Evolutionary conservation across 2,329 filamentous ascomycete species (phyloP), one percentile per base, ranked within the genome.

Genomic region (Penicillium brasilianum): DNA sequence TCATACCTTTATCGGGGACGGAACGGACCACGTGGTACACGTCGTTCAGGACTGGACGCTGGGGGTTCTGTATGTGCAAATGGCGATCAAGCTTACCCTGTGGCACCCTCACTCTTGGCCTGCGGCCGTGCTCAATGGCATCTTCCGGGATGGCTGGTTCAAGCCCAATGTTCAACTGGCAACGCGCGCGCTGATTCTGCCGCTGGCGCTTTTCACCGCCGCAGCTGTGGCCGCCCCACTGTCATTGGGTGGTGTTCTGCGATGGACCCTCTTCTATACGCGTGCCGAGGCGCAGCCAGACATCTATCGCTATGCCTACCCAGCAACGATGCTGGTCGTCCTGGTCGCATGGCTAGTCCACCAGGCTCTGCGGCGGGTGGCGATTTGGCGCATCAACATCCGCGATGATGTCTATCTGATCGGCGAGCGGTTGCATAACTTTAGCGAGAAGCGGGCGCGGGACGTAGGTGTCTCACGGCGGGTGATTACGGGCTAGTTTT

Each of bases 341-440:
- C 73, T 89, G n/a, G 72, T 85, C 9, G 78, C 79, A 28, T 77
- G 82, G 58, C 72, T 80, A 1, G 58, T 71, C 46, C 73, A 75
- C 59, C 55, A 79, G 36, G 64, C 78, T 34, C 66, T 73, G 7
- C 78, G 84, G 49, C 84, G 92, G 55, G 84, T 95, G 55, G 85
- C 86, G 50, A 81, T 87, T 20, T 98, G 94, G 93, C 87, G 91
- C 69, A 83, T 88, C 59, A 87, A 89, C 60, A 92, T 99, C 50
- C 84, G 92, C 41, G 96, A 99, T 75, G 96, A 99, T 78, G 93
- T 96, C 0, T 99, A 99, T 75, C 81, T 99, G 48, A 95, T 98
- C 72, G 95, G 95, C 2, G 94, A 99, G 80, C 82, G 93, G 61
- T 78, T 99, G 71, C 96, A 99, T 79, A 99, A 99, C 76, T 96